phyloP scores from a whole-genome alignment of 2,329 filamentous ascomycete genomes.

The Pseudogymnoascus pannorum region DNA sequence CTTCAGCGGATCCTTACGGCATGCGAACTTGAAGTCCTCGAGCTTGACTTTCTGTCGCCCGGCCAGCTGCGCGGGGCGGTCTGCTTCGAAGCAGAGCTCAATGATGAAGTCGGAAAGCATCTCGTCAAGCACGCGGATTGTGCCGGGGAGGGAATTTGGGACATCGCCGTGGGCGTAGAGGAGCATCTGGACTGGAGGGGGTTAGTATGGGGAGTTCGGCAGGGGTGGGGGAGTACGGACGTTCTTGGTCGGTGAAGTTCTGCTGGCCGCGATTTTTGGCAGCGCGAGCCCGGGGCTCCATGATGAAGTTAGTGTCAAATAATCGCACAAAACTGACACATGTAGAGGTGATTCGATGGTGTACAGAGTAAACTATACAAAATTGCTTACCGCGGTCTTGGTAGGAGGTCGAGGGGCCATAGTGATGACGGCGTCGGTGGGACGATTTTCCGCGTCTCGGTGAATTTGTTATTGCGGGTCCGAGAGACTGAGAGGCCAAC shows the following conservation, averaged over 20 bases:
- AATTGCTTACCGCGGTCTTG: not conserved
- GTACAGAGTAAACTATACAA: not conserved
- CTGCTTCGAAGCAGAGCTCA: conserved; percentile 84
- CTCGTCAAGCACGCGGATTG: conserved; percentile 82
- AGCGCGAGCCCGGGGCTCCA: conserved; percentile 70
- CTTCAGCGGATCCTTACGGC: conserved; percentile 77
- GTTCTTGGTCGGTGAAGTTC: conserved; percentile 67
- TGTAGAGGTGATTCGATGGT: not conserved
- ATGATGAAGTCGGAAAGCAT: conserved; percentile 96
- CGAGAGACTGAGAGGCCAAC: not conserved
- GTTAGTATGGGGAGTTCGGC: conserved; percentile 15
- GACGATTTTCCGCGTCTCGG: not conserved
- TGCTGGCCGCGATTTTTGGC: conserved; percentile 77
- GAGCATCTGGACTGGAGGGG: conserved; percentile 55
- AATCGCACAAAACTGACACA: not conserved
- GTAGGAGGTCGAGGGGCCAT: not conserved
- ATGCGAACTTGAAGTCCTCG: conserved; percentile 93
- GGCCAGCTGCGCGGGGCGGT: conserved; percentile 74
- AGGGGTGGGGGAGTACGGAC: conserved; percentile 39
- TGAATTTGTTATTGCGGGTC: conserved; percentile 8
- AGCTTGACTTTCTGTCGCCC: conserved; percentile 96
- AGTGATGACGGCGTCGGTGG: not conserved
- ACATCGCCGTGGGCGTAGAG: conserved; percentile 78
- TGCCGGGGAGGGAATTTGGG: conserved; percentile 70
- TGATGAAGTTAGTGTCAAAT: conserved; percentile 26